A percentile compares a stretch with the other conserved stretches of the same genome.
These are phyloP conservation scores for Tulasnella sp. DNA, from an alignment of 768 basidiomycete species.

Conservation along the genomic window DNA sequence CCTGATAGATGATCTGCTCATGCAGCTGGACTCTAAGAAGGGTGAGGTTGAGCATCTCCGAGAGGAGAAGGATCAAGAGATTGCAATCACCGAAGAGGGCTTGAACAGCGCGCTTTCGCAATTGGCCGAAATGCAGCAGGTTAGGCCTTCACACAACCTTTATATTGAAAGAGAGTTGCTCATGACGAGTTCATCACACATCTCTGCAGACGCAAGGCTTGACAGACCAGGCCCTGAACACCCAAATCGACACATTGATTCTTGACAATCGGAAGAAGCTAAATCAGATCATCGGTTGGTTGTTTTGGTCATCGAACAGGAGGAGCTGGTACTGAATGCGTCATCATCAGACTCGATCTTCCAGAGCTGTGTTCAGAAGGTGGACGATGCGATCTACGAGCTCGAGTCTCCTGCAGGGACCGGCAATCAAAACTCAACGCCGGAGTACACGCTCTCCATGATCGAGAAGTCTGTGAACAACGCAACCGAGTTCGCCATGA, in stretches of 20 bases:
- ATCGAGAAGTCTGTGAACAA: conserved; percentile 93
- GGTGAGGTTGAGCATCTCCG: conserved; percentile 69
- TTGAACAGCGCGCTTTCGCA: conserved; percentile 88
- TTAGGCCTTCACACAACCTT: conserved; percentile 27
- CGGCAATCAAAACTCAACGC: conserved; percentile 94
- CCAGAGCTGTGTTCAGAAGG: conserved; percentile 91
- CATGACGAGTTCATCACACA: not conserved
- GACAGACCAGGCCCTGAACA: conserved; percentile 80
- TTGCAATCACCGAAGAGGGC: conserved; percentile 87
- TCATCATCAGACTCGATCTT: conserved; percentile 72
- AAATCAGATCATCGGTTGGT: conserved; percentile 85
- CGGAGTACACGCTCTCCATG: conserved; percentile 96
- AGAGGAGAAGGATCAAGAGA: conserved; percentile 97
- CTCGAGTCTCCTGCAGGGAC: conserved; percentile 91
- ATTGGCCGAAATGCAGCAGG: conserved; percentile 77
- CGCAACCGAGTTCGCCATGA: conserved; percentile 89
- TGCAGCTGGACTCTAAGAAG: conserved; percentile 62
- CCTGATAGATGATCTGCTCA: conserved; percentile 86
- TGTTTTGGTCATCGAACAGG: not conserved
- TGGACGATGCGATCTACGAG: conserved; percentile 96
- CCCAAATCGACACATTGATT: conserved; percentile 95
- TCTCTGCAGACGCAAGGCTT: conserved; percentile 60
- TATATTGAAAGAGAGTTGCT: too few species aligned
- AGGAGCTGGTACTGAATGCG: not conserved
- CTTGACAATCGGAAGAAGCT: conserved; percentile 95